Evolutionary conservation across 2,329 filamentous ascomycete species (phyloP).

Genomic region (Incumbomyces lentus): DNA sequence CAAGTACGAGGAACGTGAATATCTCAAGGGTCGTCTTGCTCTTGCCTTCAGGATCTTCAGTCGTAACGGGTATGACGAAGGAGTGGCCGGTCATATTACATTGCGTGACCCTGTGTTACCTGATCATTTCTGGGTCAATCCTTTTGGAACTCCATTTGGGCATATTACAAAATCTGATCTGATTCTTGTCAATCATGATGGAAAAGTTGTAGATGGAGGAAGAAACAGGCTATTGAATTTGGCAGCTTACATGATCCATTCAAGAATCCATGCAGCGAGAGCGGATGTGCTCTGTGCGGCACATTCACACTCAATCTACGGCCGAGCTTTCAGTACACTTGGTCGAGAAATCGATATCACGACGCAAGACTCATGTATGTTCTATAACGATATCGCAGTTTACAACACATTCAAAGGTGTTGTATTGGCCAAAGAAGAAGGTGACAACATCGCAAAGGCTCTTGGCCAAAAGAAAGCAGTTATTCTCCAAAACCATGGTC

Average conservation of each 20-base stretch:
- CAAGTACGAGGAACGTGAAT: constrained; percentile 40
- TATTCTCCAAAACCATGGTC: constrained; percentile 28
- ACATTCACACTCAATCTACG: constrained; percentile 33
- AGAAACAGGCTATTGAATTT: constrained; percentile 36
- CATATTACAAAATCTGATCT: constrained; percentile 55
- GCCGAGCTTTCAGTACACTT: constrained; percentile 39
- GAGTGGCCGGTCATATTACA: constrained; percentile 55
- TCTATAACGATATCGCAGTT: constrained; percentile 27
- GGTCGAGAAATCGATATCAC: constrained; percentile 38
- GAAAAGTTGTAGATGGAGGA: constrained; percentile 54
- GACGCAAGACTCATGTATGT: constrained; percentile 38
- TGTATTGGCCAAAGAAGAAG: constrained; percentile 44
- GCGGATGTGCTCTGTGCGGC: constrained; percentile 34
- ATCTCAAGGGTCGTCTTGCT: constrained; percentile 45
- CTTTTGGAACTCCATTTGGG: constrained; percentile 53
- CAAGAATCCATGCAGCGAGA: constrained; percentile 45
- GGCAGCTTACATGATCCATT: constrained; percentile 39
- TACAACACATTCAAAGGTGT: constrained; percentile 43
- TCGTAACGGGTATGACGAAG: constrained; percentile 49
- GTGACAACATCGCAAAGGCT: constrained; percentile 35
- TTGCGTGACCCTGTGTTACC: constrained; percentile 51
- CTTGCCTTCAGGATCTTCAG: constrained; percentile 51
- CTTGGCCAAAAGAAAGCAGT: constrained; percentile 19
- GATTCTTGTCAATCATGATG: constrained; percentile 52
- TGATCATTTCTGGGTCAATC: constrained; percentile 56